Evolutionary conservation across 805 yeast species (phyloP), one percentile per base, ranked within the genome.

Genomic region (Wickerhamiella vanderwaltii): DNA sequence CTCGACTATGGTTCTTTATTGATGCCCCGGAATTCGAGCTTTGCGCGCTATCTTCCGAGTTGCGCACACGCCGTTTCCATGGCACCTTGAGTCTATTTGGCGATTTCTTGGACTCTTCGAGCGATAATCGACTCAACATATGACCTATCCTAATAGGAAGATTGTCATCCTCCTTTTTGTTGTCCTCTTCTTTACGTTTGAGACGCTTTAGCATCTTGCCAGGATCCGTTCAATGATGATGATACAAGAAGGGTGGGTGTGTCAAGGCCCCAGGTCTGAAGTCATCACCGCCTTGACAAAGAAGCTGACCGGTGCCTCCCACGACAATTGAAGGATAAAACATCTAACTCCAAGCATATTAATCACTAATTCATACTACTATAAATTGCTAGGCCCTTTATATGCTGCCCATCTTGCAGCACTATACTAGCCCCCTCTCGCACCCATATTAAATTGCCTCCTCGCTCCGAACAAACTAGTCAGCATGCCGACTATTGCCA

Each of bases 41-140:
- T 4, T 22, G 32, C 9, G 23, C 26, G 19, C 40, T 37, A 19
- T 38, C 41, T 30, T 38, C 35, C 13, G 35, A 30, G 30, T n/a
- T 17, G 9, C 41, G 19, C 3, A 16, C 41, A 13, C 41, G 35
- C 15, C 41, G 41, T 12, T 38, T 38, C 41, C 41, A 38, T 12
- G 41, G 41, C 12, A 38, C 41, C 16, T 35, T 29, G 15, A 38
- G 19, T 24, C 41, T 35, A 19, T 18, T n/a, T 17, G 41, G 41
- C 17, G 40, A 37, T 22, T 19, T 37, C 22, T 23, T 13, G 34
- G 33, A 28, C 9, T 37, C 40, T 11, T 37, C 40, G 2, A 23
- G 26, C 15, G 15, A 24, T 19, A 29, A 20, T 16, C 24, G 25
- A 5, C 26, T 5, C 25, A 33, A n/a, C 36, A 33, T 33, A 6